These are phyloP conservation scores for Monosporascus sp. DNA, from an alignment of 2,329 filamentous ascomycete species.

Conservation along the genomic window DNA sequence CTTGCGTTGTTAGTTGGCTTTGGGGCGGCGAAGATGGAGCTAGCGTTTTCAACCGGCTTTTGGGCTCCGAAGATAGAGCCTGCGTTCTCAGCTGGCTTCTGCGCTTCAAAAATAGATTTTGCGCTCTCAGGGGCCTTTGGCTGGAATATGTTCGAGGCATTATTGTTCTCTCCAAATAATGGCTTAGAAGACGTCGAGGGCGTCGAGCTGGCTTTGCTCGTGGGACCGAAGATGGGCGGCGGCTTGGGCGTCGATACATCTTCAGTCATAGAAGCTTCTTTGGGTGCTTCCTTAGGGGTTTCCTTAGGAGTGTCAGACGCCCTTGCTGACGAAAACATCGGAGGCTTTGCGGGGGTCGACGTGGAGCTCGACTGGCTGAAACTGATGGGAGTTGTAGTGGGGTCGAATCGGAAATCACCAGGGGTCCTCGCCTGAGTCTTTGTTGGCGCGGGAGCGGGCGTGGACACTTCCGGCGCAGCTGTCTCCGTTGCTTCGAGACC, in stretches of 20 bases:
- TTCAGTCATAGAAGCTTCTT: constrained; percentile 27
- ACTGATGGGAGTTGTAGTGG: constrained; percentile 25
- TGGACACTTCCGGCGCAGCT: constrained; percentile 8
- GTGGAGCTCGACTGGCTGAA: constrained; percentile 14
- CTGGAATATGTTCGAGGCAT: constrained; percentile 13
- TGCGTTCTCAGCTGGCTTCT: background rate
- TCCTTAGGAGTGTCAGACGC: constrained; percentile 5
- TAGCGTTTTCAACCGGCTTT: constrained; percentile 11
- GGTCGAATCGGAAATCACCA: constrained; percentile 27
- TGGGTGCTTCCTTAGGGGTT: constrained; percentile 8
- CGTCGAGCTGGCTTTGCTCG: no score
- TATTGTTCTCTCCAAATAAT: constrained; percentile 16
- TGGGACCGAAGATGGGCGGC: no score
- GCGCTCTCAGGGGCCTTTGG: constrained; percentile 11
- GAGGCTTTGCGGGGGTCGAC: background rate
- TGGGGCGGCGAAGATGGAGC: constrained; percentile 17
- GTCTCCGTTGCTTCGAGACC: constrained; percentile 12
- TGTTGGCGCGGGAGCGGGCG: constrained; percentile 7
- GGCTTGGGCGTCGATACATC: constrained; percentile 18
- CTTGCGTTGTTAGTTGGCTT: constrained; percentile 10
- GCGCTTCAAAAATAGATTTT: constrained; percentile 16
- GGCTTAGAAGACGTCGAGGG: constrained; percentile 13
- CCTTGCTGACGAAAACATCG: constrained; percentile 8
- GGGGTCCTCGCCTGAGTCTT: constrained; percentile 25
- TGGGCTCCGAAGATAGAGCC: background rate